Percentiles rank a stretch among this genome's conserved stretches.
phyloP scores from a whole-genome alignment of 306 rosid genomes.

The Geum urbanum region DNA sequence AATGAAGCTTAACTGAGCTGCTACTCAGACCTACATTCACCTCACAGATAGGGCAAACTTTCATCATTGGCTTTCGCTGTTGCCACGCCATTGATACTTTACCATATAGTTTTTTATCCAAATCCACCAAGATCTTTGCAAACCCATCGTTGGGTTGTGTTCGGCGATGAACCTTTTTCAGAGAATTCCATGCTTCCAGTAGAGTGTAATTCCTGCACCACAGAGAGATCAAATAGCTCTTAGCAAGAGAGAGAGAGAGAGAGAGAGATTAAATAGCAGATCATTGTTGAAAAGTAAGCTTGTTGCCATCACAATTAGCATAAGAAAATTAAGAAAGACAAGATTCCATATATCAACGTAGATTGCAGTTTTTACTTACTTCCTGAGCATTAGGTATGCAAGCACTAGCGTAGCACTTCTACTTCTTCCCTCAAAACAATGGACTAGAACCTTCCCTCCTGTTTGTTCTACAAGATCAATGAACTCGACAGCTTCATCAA shows the following conservation, averaged over 20 bases:
- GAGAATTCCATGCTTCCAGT: constrained; percentile 69
- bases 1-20: constrained; percentile 86
- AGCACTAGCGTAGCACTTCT: constrained; percentile 87
- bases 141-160: constrained; percentile 97
- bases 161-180: constrained; percentile 78
- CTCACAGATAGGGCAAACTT: constrained; percentile 91
- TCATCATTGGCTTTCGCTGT: constrained; percentile 72
- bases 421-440: constrained; percentile 97
- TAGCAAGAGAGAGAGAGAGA: too few relatives aligned
- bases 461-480: constrained; percentile 61
- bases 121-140: constrained; percentile 48
- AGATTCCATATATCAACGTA: not conserved
- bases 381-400: constrained; percentile 88
- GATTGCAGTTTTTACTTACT: constrained; percentile 53
- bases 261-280: constrained; percentile 12
- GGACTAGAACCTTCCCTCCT: constrained; percentile 77
- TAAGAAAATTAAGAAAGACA: not conserved
- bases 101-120: constrained; percentile 73
- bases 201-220: constrained; percentile 62
- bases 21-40: constrained; percentile 91
- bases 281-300: not conserved
- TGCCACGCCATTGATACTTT: constrained; percentile 91
- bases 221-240: constrained; percentile 11
- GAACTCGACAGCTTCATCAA: constrained; percentile 76
- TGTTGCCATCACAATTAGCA: not conserved